Base-by-base conservation (phyloP, 768 basidiomycete species). In the Hericium coralloides region DNA sequence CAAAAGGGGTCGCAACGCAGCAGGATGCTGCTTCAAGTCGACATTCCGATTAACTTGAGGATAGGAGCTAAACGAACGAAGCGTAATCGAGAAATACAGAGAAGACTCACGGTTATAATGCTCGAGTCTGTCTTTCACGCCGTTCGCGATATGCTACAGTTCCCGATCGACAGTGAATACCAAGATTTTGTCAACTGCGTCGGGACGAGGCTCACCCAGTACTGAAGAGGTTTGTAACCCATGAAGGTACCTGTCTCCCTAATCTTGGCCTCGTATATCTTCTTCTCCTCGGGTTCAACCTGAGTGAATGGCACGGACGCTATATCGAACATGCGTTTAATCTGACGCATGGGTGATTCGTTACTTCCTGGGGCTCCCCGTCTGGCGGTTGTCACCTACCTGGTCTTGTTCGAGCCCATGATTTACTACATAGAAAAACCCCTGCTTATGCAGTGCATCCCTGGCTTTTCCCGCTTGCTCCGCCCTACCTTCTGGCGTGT, bases 181-280 rank as follows among this genome's bases (percentile, higher is more conserved):
- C 43, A 12, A 49, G 38, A 14, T 15, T 15, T 41, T 31, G 52
- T 52, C 0, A 38, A 0, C 25, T 8, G 9, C 20, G 20, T 14
- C 31, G 41, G 20, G 12, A 17, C 14, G n/a, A 2, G 25, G 43
- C 65, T 20, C 55, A 79, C 79, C 77, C 76, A 81, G 57, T 78
- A 78, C 49, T 74, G 71, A 5, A 76, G 70, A 5, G 69, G 69
- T 62, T 83, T 83, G 61, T 82, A 83, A 2, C 80, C 80, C 59
- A 78, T 74, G 60, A 74, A 81, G 3, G 76, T 73, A 7, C 77
- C 78, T 0, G 69, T 73, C 23, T 75, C 69, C 56, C 76, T 76
- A 55, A 73, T 73, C 37, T 66, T 68, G 0, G 70, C 74, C 2
- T 63, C 65, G 57, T 77, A 76, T 20, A 58, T 57, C 53, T 70